Evolutionary conservation across 192 early-diverging fungal genomes (phyloP).

Genomic region (Backusella westeae): DNA sequence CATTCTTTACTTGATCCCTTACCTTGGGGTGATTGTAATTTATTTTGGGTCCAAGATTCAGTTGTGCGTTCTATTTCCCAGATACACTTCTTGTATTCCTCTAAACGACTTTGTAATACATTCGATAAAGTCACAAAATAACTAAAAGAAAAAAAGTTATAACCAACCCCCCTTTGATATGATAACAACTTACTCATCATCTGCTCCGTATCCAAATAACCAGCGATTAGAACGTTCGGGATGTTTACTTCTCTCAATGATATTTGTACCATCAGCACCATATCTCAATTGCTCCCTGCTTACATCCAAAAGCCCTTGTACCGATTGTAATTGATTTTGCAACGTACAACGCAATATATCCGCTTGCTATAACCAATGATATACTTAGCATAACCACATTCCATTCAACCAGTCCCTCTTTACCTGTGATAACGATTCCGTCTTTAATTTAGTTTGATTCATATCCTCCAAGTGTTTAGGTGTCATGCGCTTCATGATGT

Average conservation of each 20-base stretch:
- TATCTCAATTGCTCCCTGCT: constrained; percentile 24
- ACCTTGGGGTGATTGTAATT: constrained; percentile 25
- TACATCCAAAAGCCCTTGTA: constrained; percentile 18
- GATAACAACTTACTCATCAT: constrained; percentile 26
- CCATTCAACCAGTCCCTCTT: background rate
- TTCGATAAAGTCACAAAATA: constrained; percentile 28
- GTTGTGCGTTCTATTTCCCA: constrained; percentile 31
- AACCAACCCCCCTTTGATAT: background rate
- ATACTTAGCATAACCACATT: background rate
- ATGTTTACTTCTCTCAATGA: constrained; percentile 27
- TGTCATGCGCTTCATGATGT: constrained; percentile 20
- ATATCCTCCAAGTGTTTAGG: constrained; percentile 22
- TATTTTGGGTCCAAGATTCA: constrained; percentile 21
- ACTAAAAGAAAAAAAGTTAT: background rate
- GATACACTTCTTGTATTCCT: constrained; percentile 32
- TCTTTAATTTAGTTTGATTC: constrained; percentile 2
- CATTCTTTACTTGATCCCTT: background rate
- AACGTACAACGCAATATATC: constrained; percentile 21
- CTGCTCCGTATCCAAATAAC: constrained; percentile 27
- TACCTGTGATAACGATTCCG: constrained; percentile 25
- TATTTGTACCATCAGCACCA: constrained; percentile 17
- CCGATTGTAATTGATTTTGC: constrained; percentile 11
- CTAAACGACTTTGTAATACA: constrained; percentile 21
- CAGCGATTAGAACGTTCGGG: constrained; percentile 17
- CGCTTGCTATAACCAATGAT: constrained; percentile 20